phyloP scores from a whole-genome alignment of 2,329 filamentous ascomycete species.

The Fusarium bulbicola region DNA sequence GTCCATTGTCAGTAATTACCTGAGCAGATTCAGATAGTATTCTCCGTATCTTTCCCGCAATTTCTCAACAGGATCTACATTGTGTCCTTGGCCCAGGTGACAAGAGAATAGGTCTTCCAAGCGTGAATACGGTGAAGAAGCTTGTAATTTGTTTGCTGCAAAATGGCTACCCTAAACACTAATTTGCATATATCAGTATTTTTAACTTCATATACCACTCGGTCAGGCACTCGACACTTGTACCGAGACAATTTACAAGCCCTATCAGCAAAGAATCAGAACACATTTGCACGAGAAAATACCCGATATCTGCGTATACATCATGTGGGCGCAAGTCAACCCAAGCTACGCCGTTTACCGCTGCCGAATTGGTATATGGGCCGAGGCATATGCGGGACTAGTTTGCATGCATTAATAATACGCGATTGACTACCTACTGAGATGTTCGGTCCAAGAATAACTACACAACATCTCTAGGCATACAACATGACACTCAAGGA shows the following conservation, averaged over 20 bases:
- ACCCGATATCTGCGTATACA: neutral
- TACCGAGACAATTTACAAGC: neutral
- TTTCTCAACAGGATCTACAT: neutral
- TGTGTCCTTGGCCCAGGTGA: neutral
- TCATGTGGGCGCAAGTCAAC: neutral
- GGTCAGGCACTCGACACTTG: neutral
- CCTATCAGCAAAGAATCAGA: too few species aligned
- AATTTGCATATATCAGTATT: too few species aligned
- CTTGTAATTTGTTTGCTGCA: too few species aligned
- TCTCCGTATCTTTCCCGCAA: neutral
- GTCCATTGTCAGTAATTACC: neutral
- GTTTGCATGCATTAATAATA: neutral
- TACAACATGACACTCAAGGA: constrained; percentile 13
- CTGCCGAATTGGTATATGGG: neutral
- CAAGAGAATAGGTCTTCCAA: neutral
- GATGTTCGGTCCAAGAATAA: neutral
- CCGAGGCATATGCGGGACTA: constrained; percentile 19
- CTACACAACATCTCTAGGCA: neutral
- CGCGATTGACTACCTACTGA: neutral
- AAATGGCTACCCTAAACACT: neutral
- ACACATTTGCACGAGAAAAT: neutral
- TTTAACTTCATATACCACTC: neutral
- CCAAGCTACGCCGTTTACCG: neutral
- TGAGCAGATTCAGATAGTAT: neutral
- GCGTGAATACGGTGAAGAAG: neutral